Evolutionary conservation across 192 early-diverging fungal species (phyloP), one percentile per base, ranked within the genome.

Genomic region (Podila verticillata): DNA sequence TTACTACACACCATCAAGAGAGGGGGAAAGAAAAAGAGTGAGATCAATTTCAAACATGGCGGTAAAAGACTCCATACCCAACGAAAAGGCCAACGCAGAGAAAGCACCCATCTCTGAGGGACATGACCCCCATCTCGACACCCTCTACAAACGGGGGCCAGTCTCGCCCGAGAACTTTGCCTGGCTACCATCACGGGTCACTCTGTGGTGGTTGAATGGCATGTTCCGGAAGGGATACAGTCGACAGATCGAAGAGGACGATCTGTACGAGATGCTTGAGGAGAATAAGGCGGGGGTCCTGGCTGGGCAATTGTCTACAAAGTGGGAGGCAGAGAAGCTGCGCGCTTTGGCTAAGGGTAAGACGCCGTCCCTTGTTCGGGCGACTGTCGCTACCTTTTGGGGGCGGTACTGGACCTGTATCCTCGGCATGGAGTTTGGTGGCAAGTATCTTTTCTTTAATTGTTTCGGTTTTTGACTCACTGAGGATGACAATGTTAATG

Each of bases 231-330:
- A 67, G 7, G 83, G 83, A 0, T 82, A 82, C 48, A 71, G 48
- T 47, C 28, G 71, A 12, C 65, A 47, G 36, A 62, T 84, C 3
- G 57, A 65, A 22, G 78, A 81, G 31, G 72, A 81, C 9, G 83
- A 84, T 69, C 63, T 84, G 51, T 84, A 81, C 70, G 79, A 84
- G 60, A 74, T 84, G 62, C 64, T 77, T 15, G 71, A 62, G 22
- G 59, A 47, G 13, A 67, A 77, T 24, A 72, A 82, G 20, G 51
- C 80, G 0, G 39, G 68, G 1, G 30, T 31, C 24, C 47, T 79
- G 19, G 63, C 64, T 1, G 31, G 32, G 17, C 26, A 19, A 19
- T 30, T 79, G 30, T 15, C n/a, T 4, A 48, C 61, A n/a, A 61
- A 58, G 17, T 79, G 75, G 75, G 69, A 61, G 22, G 30, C 48